A percentile compares a stretch with the other conserved stretches of the same genome.
Conservation (phyloP, 768 basidiomycete species). For the Trametes gibbosa region DNA sequence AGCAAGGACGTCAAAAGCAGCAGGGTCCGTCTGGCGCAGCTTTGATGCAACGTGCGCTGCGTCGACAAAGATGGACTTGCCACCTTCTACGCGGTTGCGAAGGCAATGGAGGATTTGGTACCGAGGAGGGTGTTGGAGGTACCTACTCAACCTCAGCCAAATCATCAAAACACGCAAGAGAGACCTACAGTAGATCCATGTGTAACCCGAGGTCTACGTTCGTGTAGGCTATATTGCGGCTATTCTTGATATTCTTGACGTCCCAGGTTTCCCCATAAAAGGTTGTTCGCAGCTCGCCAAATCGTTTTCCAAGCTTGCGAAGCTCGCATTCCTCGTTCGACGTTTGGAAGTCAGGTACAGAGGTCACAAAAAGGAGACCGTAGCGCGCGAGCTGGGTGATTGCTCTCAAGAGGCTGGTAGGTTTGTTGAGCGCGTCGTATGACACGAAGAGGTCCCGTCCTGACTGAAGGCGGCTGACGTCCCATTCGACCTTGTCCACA, state of each 20-base stretch:
- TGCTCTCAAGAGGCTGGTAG: slow-evolving; percentile 48
- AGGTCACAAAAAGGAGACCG: slow-evolving; percentile 71
- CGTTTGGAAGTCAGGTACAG: slow-evolving; percentile 64
- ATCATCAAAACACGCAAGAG: neutral
- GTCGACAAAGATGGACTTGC: slow-evolving; percentile 86
- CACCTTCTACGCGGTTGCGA: slow-evolving; percentile 79
- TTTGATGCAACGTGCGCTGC: slow-evolving; percentile 59
- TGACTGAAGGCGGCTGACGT: slow-evolving; percentile 35
- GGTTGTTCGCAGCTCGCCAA: slow-evolving; percentile 79
- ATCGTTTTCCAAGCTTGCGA: slow-evolving; percentile 55
- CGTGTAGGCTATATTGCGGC: slow-evolving; percentile 93
- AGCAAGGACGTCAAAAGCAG: slow-evolving; percentile 57
- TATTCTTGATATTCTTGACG: slow-evolving; percentile 70
- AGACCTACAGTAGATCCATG: slow-evolving; percentile 84
- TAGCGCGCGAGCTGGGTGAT: slow-evolving; percentile 69
- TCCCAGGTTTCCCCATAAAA: slow-evolving; percentile 93
- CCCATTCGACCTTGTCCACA: slow-evolving; percentile 43
- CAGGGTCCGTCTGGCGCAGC: slow-evolving; percentile 46
- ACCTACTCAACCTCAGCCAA: slow-evolving; percentile 43
- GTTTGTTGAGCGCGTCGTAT: slow-evolving; percentile 49
- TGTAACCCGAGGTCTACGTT: slow-evolving; percentile 85
- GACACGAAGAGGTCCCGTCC: slow-evolving; percentile 48
- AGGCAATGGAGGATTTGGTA: slow-evolving; percentile 93
- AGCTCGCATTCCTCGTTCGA: slow-evolving; percentile 64
- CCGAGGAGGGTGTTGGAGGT: slow-evolving; percentile 87